Percentiles rank a stretch among this genome's conserved stretches.
phyloP scores from a whole-genome alignment of 768 basidiomycete genomes.

The Kondoa malvinella region DNA sequence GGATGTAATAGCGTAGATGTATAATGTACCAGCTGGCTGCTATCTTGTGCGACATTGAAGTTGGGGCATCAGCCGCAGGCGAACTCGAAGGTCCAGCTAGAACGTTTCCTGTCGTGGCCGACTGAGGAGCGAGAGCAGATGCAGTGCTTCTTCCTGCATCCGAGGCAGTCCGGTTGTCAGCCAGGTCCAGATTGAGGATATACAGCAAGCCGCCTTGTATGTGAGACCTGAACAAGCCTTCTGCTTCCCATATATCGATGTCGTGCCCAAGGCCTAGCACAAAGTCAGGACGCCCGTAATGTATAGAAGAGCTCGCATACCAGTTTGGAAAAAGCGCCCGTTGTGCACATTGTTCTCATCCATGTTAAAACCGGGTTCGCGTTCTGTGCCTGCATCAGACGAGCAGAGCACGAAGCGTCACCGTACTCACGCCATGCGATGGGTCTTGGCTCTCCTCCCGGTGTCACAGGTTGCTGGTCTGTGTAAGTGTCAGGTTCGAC shows the following conservation, averaged over 20 bases:
- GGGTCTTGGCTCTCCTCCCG: not conserved
- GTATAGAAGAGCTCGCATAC: no score
- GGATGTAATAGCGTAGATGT: no score
- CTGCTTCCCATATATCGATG: not conserved
- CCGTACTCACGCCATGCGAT: not conserved
- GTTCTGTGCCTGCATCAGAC: no score
- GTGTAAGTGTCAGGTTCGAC: not conserved
- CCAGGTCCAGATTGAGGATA: not conserved
- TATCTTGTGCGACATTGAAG: no score
- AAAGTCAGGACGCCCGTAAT: no score
- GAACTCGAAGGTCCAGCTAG: not conserved
- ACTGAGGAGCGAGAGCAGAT: no score
- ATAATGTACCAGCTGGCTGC: no score
- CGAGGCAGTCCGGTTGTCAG: not conserved
- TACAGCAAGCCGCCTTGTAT: not conserved
- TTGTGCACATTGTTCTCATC: not conserved
- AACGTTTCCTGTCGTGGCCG: not conserved
- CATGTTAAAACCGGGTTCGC: not conserved
- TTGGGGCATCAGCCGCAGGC: not conserved
- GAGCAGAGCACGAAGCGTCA: no score
- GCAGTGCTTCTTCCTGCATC: no score
- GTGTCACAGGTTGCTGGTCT: not conserved
- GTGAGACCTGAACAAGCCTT: not conserved
- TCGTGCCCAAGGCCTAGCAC: not conserved
- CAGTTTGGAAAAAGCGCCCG: not conserved